Evolutionary conservation across 352 stramenopile genomes (phyloP), one percentile per base, ranked within the genome.

Genomic region (Pythium grandisporangium): DNA sequence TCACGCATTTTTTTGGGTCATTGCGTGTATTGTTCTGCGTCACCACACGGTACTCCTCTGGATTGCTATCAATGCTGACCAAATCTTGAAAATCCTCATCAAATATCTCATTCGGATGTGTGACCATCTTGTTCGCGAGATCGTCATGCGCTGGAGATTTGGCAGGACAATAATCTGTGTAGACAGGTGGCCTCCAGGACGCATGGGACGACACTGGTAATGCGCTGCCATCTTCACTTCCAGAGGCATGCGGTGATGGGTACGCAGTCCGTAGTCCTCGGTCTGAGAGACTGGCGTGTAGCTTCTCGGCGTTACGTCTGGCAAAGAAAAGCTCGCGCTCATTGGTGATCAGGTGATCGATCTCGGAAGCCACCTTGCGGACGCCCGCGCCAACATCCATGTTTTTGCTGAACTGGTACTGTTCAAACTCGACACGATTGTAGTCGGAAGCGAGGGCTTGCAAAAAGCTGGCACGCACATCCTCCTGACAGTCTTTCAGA

Each of bases 391-490:
- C 70, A 29, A 82, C 47, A 45, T 88, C 74, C 16, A 90, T 43
- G 33, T 83, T 63, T 20, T 84, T 59, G 32, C 74, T 86, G 57
- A 79, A 87, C 29, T 73, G 49, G 55, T 88, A 84, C 49, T 84
- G 65, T 35, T 87, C 67, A 36, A 67, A 83, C 53, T 90, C 71
- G 46, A 62, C 60, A 19, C 74, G 77, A 43, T 87, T 87, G 52
- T 91, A 91, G 37, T 81, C 61, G 2, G 57, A 37, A 2, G 58
- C 54, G 7, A 86, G 37, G 17, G 68, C 63, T 1, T 48, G 35
- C 17, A 89, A 47, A 42, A 84, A 83, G 4, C 59, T 62, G 8
- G 58, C 53, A 5, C 61, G 65, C 34, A 59, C 39, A n/a, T 48
- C 38, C 10, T 76, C 60, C 25, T 70, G 65, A 19, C 65, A 81